These are phyloP conservation scores for Backusella australiensis DNA, from an alignment of 192 early-diverging fungal species.

Conservation along the genomic window DNA sequence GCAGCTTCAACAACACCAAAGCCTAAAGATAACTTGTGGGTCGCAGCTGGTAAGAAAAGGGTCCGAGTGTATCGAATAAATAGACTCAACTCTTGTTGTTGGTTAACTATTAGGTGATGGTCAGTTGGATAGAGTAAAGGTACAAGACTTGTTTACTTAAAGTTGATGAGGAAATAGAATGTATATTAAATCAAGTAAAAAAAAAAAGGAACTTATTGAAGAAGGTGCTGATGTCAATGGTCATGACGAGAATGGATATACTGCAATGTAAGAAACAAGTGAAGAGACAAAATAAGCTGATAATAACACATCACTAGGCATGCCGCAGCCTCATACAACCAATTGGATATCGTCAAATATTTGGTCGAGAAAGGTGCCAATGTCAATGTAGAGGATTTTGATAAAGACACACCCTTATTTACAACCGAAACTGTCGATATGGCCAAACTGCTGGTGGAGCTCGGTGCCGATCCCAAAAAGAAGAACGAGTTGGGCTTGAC, in stretches of 20 bases:
- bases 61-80: neutral
- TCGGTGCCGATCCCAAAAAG: slow-evolving; percentile 64
- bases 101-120: slow-evolving; percentile 47
- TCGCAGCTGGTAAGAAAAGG: slow-evolving; percentile 43
- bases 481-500: slow-evolving; percentile 64
- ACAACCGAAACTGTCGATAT: slow-evolving; percentile 69
- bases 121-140: slow-evolving; percentile 56
- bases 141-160: slow-evolving; percentile 1
- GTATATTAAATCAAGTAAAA: neutral
- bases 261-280: slow-evolving; percentile 56
- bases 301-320: slow-evolving; percentile 23
- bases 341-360: slow-evolving; percentile 62
- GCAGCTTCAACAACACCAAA: neutral
- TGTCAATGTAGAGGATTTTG: slow-evolving; percentile 70
- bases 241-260: slow-evolving; percentile 81
- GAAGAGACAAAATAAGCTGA: neutral
- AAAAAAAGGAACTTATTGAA: slow-evolving; percentile 42
- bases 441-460: slow-evolving; percentile 61
- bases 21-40: slow-evolving; percentile 61
- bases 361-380: slow-evolving; percentile 62
- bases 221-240: slow-evolving; percentile 56
- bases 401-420: slow-evolving; percentile 83
- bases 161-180: neutral
- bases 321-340: slow-evolving; percentile 78
- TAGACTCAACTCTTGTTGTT: neutral